Conservation (phyloP, 1,284 basidiomycete species). For the Ganoderma boninense region DNA sequence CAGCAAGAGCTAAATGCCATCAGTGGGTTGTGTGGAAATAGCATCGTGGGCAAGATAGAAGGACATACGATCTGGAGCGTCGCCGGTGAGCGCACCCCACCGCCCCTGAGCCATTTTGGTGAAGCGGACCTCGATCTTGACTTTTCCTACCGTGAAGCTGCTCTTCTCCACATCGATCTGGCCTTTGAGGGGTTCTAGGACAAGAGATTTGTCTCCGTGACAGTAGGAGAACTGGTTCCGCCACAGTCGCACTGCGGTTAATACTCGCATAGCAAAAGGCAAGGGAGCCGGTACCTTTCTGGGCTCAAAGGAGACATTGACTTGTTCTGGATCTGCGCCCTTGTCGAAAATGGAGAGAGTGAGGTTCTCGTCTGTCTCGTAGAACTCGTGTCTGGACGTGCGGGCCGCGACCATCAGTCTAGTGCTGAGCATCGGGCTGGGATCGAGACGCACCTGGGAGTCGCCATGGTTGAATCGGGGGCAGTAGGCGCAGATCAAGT, state of each 20-base stretch:
- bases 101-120: conserved; percentile 68
- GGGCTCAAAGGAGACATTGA: conserved; percentile 70
- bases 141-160: conserved; percentile 76
- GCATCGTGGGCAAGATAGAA: not conserved
- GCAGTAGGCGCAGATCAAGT: not conserved
- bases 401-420: conserved; percentile 6
- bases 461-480: conserved; percentile 16
- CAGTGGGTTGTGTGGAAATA: not conserved
- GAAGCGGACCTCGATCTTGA: conserved; percentile 84
- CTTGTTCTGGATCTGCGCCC: conserved; percentile 71
- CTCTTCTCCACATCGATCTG: conserved; percentile 75
- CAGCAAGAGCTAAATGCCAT: conserved; percentile 38
- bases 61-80: conserved; percentile 73
- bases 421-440: not conserved
- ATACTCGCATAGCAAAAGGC: not conserved
- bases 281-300: conserved; percentile 55
- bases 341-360: conserved; percentile 84
- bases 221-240: conserved; percentile 61
- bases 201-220: conserved; percentile 69
- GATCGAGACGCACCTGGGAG: conserved; percentile 19
- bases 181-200: conserved; percentile 82
- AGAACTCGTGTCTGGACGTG: conserved; percentile 80
- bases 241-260: conserved; percentile 18
- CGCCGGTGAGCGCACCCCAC: conserved; percentile 83
- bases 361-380: conserved; percentile 82